A percentile compares a stretch with the other conserved stretches of the same genome.
phyloP scores from a whole-genome alignment of 352 stramenopile genomes.

The Paralagenidium karlingii region DNA sequence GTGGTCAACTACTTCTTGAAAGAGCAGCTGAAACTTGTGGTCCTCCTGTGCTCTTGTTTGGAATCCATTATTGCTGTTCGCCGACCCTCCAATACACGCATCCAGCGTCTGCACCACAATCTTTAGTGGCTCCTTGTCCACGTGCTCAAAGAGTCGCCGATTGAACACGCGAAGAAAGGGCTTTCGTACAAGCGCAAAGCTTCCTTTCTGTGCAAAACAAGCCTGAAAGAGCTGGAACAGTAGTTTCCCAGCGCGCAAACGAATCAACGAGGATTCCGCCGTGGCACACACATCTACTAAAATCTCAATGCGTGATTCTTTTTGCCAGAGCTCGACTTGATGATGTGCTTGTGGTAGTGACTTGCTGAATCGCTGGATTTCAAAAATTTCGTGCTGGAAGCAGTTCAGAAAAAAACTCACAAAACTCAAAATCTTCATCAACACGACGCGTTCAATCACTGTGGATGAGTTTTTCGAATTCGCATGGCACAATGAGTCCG shows the following conservation, averaged over 20 bases:
- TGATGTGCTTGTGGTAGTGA: no score
- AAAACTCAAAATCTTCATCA: no score
- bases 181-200: constrained; percentile 35
- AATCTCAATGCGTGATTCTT: constrained; percentile 28
- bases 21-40: constrained; percentile 24
- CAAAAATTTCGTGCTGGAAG: no score
- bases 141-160: constrained; percentile 22
- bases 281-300: constrained; percentile 33
- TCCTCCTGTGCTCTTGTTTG: no score
- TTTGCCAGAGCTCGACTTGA: no score
- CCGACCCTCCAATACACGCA: constrained; percentile 43
- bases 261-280: constrained; percentile 13
- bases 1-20: constrained; percentile 28
- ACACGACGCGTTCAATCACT: no score
- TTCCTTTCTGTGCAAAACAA: constrained; percentile 51
- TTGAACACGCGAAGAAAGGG: constrained; percentile 32
- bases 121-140: constrained; percentile 1
- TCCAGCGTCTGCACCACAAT: constrained; percentile 21
- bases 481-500: no score
- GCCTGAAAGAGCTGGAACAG: constrained; percentile 27
- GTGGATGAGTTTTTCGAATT: no score
- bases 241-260: constrained; percentile 22
- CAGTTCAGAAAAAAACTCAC: no score
- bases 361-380: no score
- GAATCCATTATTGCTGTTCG: no score